phyloP scores from a whole-genome alignment of 2,329 filamentous ascomycete species.

The Xylaria sp. region DNA sequence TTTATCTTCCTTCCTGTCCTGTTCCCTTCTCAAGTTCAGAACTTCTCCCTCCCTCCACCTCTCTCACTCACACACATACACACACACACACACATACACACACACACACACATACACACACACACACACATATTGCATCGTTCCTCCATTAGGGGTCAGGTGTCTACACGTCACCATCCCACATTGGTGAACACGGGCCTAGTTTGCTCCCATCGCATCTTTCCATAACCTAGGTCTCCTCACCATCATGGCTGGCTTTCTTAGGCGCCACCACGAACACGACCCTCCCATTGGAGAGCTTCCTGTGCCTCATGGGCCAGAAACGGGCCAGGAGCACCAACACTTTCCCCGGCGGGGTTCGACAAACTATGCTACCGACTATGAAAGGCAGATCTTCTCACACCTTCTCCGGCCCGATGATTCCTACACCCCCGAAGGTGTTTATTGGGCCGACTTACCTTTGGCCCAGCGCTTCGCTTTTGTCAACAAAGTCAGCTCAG shows the following conservation, averaged over 20 bases:
- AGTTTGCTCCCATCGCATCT: constrained; percentile 14
- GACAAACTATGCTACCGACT: constrained; percentile 56
- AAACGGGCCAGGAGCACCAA: constrained; percentile 61
- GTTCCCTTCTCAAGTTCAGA: neutral
- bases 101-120: too few species aligned
- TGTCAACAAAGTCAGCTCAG: constrained; percentile 76
- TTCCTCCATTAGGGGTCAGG: constrained; percentile 16
- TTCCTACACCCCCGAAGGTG: constrained; percentile 81
- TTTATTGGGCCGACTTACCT: constrained; percentile 93
- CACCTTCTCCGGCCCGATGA: constrained; percentile 88
- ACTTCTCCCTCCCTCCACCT: neutral
- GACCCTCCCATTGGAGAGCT: constrained; percentile 62
- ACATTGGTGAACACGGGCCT: constrained; percentile 11
- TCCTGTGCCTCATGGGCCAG: constrained; percentile 65
- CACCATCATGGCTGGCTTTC: constrained; percentile 51
- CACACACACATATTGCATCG: constrained; percentile 6
- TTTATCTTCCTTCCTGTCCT: neutral
- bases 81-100: neutral
- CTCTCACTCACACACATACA: neutral
- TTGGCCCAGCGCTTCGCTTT: constrained; percentile 77
- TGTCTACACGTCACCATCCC: constrained; percentile 18
- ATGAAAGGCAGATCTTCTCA: constrained; percentile 74
- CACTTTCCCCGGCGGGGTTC: constrained; percentile 56
- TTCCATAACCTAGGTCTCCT: neutral
- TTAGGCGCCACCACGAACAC: constrained; percentile 56